Conservation (phyloP, 1,284 basidiomycete species). For the Naganishia liquefaciens region DNA sequence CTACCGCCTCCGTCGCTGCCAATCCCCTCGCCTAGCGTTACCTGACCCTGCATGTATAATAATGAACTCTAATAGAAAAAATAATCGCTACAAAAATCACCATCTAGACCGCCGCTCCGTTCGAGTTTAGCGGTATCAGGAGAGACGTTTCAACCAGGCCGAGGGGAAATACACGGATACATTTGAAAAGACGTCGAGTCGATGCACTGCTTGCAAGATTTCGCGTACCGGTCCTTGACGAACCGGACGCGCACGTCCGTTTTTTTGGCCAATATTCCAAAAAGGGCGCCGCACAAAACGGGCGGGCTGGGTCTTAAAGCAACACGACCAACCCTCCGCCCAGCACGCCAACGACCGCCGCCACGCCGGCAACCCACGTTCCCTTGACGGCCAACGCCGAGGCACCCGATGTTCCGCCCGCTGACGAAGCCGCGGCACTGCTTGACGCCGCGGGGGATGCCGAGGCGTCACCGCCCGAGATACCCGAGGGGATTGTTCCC, state of each 20-base stretch:
- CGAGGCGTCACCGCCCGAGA: slow-evolving; percentile 25
- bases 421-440: slow-evolving; percentile 21
- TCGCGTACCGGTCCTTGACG: too few relatives aligned
- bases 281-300: too few relatives aligned
- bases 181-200: background rate
- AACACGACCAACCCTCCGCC: slow-evolving; percentile 14
- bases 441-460: slow-evolving; percentile 32
- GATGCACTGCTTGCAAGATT: too few relatives aligned
- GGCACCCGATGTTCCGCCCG: slow-evolving; percentile 7
- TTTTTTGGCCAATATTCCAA: too few relatives aligned
- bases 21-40: too few relatives aligned
- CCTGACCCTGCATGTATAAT: too few relatives aligned
- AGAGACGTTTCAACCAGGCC: background rate
- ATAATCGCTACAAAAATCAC: too few relatives aligned
- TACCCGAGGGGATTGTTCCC: slow-evolving; percentile 33
- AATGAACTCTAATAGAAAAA: too few relatives aligned
- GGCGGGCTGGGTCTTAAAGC: background rate
- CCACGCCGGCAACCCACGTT: slow-evolving; percentile 3
- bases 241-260: too few relatives aligned
- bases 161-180: background rate
- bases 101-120: too few relatives aligned
- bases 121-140: too few relatives aligned
- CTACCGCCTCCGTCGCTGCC: too few relatives aligned
- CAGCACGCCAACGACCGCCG: slow-evolving; percentile 17
- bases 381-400: background rate